Evolutionary conservation across 108 stramenopile genomes (phyloP).

Genomic region (Pseudonitzschia multiseries): DNA sequence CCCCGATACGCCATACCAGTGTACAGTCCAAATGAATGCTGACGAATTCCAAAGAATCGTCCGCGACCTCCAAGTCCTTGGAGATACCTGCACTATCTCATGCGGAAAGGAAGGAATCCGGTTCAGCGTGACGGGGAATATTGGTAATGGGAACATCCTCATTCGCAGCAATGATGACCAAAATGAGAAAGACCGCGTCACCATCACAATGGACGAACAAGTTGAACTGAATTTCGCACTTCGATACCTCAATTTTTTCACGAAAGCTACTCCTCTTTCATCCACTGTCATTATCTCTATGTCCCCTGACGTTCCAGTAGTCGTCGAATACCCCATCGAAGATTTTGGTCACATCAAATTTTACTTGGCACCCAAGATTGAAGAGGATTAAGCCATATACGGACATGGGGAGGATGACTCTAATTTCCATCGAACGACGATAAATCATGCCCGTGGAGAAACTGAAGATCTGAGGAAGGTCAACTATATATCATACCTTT

Average conservation of each 20-base stretch:
- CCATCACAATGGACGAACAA: constrained; percentile 97
- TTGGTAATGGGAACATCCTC: constrained; percentile 95
- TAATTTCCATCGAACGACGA: neutral
- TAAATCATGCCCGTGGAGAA: too few relatives aligned
- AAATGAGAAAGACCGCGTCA: constrained; percentile 91
- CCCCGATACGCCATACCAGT: constrained; percentile 99
- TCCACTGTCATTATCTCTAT: constrained; percentile 87
- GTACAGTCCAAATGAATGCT: constrained; percentile 93
- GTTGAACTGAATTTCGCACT: constrained; percentile 98
- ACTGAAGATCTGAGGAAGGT: too few relatives aligned
- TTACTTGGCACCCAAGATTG: constrained; percentile 99
- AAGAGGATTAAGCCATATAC: constrained; percentile 69
- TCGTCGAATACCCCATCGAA: constrained; percentile 97
- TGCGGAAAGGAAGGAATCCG: constrained; percentile 95
- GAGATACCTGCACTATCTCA: constrained; percentile 95
- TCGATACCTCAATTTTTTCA: constrained; percentile 96
- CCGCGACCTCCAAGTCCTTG: constrained; percentile 94
- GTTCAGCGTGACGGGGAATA: constrained; percentile 91
- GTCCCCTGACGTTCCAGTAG: constrained; percentile 96
- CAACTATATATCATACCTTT: too few relatives aligned
- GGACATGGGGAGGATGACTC: neutral
- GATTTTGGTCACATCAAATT: constrained; percentile 92
- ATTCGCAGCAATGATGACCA: constrained; percentile 86
- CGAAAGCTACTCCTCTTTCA: constrained; percentile 94
- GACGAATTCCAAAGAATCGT: constrained; percentile 97